Evolutionary conservation across 352 stramenopile species (phyloP), one percentile per base, ranked within the genome.

Genomic region (Phytophthora sansomeana): DNA sequence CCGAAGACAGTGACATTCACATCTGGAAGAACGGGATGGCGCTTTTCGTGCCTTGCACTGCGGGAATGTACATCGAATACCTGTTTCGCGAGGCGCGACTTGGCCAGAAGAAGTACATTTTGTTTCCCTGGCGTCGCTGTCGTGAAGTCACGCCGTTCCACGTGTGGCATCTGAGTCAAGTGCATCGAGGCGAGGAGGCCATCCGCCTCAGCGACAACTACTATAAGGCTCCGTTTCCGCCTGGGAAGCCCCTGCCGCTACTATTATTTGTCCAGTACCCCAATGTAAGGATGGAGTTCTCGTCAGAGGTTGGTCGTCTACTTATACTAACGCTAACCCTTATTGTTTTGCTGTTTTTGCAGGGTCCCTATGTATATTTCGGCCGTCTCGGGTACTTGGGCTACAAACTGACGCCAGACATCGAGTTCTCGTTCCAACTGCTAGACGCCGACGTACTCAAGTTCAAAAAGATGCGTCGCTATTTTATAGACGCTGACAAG

Each of bases 311-410:
- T 44, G 35, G 19, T 17, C 21, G 17, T 24, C 13, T 16, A 32
- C 62, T 3, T 53, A 1, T 48, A 43, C 29, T 67, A 24, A 24
- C 16, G 54, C 43, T 48, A 29, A 46, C 39, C 30, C 39, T 30
- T 38, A 2, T 58, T 63, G 7, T 24, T n/a, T 43, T 47, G 1
- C 7, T 58, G 3, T 26, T 58, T 19, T 5, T 16, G 3, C 49
- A 83, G 41, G 78, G 82, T 0, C 75, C 84, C 0, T 90, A 89
- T 72, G 78, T 93, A 21, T 93, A 93, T 70, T 89, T 79, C 49
- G 84, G 84, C 1, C 80, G 75, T 4, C 72, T 93, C 24, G 84
- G 80, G 1, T 83, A 81, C 44, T 58, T 93, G 9, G 84, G 84
- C 14, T 54, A 82, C 38, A 52, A 54, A 26, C 43, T 57, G 10